Base-by-base conservation (phyloP, 2,329 filamentous ascomycete genomes). In the Cercospora zeae-maydis region DNA sequence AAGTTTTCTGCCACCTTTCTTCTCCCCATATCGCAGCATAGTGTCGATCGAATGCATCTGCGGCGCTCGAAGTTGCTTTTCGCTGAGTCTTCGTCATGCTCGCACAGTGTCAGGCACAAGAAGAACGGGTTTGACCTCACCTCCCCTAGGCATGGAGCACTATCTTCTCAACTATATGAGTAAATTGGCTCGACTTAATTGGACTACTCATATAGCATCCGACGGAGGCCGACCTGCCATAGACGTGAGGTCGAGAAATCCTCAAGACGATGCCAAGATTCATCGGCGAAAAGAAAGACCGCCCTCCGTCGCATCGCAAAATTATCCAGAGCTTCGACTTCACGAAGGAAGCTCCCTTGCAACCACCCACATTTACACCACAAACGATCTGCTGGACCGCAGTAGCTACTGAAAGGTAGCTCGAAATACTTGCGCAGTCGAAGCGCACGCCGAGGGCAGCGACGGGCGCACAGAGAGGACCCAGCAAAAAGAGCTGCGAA, bases 1-100 rank as follows among this genome's bases (percentile, higher is more conserved):
- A 63, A 2, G 67, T 71, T 13, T 63, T 51, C 7, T 68, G 55
- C 73, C 73, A 75, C 61, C 73, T 63, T 54, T 71, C 69, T 39
- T 65, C 64, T 34, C 69, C 69, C 67, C 69, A 72, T 19, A 68
- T 72, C 0, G 64, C 64, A 42, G 72, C 66, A 37, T 72, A 74
- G 62, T 73, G 72, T n/a, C 67, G 65, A 42, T 73, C 67, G 54
- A 74, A 74, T 8, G 71, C 66, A 8, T 73, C 71, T 16, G 70
- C 66, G 9, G 71, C 66, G 16, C 67, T 68, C 4, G 62, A 31
- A 19, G 65, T 61, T n/a, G 61, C 61, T 37, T 66, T 66, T 31
- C 69, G 67, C n/a, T 64, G 63, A 24, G 69, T 71, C 51, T 70
- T 70, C 39, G 68, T 70, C 70, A 72, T 73, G 16, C 56, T 55